Evolutionary conservation across 2,329 filamentous ascomycete genomes (phyloP).

Genomic region (Monosporascus sp.): DNA sequence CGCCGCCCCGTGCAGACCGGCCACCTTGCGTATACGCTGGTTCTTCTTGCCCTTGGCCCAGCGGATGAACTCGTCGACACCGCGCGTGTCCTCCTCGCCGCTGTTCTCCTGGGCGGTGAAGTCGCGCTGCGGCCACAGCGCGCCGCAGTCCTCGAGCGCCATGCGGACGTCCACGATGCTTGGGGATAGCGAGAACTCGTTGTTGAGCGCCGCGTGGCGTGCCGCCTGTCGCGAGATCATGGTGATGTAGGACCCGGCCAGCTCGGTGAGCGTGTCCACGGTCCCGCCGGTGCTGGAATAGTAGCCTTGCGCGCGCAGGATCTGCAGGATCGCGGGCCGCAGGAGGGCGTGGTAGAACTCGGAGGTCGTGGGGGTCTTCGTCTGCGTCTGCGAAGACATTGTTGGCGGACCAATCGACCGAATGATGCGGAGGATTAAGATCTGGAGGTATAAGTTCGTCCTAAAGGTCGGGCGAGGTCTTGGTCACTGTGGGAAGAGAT

Average conservation of each 20-base stretch:
- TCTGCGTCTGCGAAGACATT: slow-evolving; percentile 20
- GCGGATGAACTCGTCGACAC: slow-evolving; percentile 69
- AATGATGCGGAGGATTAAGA: background rate
- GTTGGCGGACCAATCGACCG: background rate
- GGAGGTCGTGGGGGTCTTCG: slow-evolving; percentile 13
- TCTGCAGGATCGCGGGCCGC: slow-evolving; percentile 82
- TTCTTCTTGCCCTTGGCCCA: slow-evolving; percentile 75
- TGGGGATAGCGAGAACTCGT: slow-evolving; percentile 55
- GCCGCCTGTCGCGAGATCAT: slow-evolving; percentile 70
- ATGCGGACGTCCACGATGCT: slow-evolving; percentile 75
- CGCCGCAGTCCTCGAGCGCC: slow-evolving; percentile 77
- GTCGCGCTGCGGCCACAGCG: slow-evolving; percentile 64
- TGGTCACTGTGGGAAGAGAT: background rate
- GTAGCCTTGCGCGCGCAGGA: slow-evolving; percentile 87
- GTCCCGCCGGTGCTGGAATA: slow-evolving; percentile 76
- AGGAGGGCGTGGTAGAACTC: slow-evolving; percentile 62
- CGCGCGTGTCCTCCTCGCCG: slow-evolving; percentile 70
- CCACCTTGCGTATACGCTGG: slow-evolving; percentile 75
- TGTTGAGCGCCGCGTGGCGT: slow-evolving; percentile 64
- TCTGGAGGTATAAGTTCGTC: background rate
- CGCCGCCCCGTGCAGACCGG: slow-evolving; percentile 53
- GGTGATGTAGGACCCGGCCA: slow-evolving; percentile 75
- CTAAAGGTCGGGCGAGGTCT: background rate
- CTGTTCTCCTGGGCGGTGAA: slow-evolving; percentile 63
- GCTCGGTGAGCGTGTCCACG: slow-evolving; percentile 80